These are phyloP conservation scores for Tetrastigma voinierianum DNA, from an alignment of 164 flowering plant species.

Conservation along the genomic window DNA sequence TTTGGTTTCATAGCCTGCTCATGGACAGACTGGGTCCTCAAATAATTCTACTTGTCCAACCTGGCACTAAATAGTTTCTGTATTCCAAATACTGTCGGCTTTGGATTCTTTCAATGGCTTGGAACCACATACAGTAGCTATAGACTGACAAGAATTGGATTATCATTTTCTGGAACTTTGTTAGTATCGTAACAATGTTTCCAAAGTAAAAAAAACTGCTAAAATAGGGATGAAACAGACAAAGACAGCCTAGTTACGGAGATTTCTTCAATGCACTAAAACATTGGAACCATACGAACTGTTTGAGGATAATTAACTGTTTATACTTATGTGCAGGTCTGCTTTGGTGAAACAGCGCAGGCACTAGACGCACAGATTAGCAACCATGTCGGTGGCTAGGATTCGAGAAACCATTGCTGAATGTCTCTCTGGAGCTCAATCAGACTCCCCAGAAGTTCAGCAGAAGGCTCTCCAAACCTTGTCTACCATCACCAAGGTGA, in stretches of 20 bases:
- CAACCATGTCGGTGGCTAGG: slow-evolving; percentile 19
- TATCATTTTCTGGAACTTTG: not conserved
- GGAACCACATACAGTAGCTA: not conserved
- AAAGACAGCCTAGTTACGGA: not conserved
- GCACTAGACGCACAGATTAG: not conserved
- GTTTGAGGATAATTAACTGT: too few relatives aligned
- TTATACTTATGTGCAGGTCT: not conserved
- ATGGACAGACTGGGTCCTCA: not conserved
- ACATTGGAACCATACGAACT: slow-evolving; percentile 8
- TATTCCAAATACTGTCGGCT: not conserved
- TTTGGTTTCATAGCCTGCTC: not conserved
- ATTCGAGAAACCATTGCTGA: slow-evolving; percentile 22
- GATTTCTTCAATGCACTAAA: slow-evolving; percentile 1
- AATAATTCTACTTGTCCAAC: not conserved
- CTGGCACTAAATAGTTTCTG: not conserved
- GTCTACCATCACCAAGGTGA: slow-evolving; percentile 51
- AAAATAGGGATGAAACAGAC: not conserved
- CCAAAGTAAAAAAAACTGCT: not conserved
- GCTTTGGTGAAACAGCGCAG: not conserved
- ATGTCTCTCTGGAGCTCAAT: slow-evolving; percentile 27
- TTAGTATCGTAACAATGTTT: not conserved
- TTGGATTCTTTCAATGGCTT: not conserved
- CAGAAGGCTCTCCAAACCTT: slow-evolving; percentile 41
- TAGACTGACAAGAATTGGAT: not conserved
- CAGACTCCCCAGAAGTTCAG: slow-evolving; percentile 34